Base-by-base conservation (phyloP, 805 yeast species). In the Kluyveromyces lactis region DNA sequence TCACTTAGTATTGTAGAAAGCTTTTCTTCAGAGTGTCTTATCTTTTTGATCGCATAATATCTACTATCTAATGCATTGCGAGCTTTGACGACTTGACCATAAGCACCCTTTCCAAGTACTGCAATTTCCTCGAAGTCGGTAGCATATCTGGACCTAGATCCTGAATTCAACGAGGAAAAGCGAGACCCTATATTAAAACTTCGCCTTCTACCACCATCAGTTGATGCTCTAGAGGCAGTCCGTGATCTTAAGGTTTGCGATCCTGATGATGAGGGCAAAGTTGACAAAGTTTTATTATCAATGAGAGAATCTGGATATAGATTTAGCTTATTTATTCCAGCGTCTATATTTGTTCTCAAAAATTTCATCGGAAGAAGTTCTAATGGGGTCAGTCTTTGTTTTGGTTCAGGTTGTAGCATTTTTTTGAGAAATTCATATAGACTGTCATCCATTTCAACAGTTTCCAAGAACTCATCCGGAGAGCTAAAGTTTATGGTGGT, bases 1-100 rank as follows among this genome's bases (percentile, higher is more conserved):
- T 92, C 99, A 44, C 84, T 86, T 41, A 92, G 65, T 43, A 92
- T 81, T 4, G 82, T 75, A 18, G 94, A 79, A 31, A 92, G 66
- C 48, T 84, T 81, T 50, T 83, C 80, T 36, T 84, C 82, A 2
- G 81, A 74, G 50, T 92, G 96, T 42, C 81, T 77, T 36, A 92
- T 83, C 50, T 89, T 90, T 58, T 92, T 92, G 43, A 92, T 78
- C 0, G 99, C 99, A 59, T 92, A 92, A 50, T 84, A 85, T 12
- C 96, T 72, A 16, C 98, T 97, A 56, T 92, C 99, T 47, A 92
- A 72, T 42, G 89, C 75, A 57, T 89, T 90, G 44, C 98, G 69
- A 0, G 92, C 97, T 53, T 90, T 89, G n/a, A 92, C 96, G 7
- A 92, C 99, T 59, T 92, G 97, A 4, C 99, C 99, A 63, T 83